Evolutionary conservation across 495 filamentous ascomycete species (phyloP).

Genomic region (Aspergillus ellipticus): DNA sequence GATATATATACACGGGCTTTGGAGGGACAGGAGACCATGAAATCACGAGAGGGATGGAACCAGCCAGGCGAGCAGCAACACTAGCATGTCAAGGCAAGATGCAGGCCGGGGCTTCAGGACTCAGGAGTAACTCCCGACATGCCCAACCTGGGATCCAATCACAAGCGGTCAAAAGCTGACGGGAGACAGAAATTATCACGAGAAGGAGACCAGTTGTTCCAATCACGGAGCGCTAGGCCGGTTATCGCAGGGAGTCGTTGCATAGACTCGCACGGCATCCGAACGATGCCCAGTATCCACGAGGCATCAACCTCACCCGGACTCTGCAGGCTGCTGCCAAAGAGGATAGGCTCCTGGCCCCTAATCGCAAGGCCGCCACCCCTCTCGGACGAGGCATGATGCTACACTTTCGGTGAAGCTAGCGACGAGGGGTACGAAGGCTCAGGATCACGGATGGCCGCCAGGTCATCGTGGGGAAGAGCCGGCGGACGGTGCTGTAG

Average conservation of each 20-base stretch:
- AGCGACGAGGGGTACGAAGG: slow-evolving; percentile 16
- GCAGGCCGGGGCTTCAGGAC: background rate
- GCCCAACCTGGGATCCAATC: slow-evolving; percentile 20
- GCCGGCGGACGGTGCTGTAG: slow-evolving; percentile 20
- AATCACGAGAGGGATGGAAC: background rate
- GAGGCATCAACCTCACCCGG: slow-evolving; percentile 8
- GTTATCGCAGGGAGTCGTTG: slow-evolving; percentile 16
- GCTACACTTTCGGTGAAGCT: slow-evolving; percentile 26
- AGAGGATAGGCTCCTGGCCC: slow-evolving; percentile 10
- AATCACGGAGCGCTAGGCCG: slow-evolving; percentile 10
- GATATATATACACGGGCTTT: background rate
- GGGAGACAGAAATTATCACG: slow-evolving; percentile 4
- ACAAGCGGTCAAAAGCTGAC: slow-evolving; percentile 11
- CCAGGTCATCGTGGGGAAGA: slow-evolving; percentile 41
- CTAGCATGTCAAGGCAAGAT: slow-evolving; percentile 12
- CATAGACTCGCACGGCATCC: slow-evolving; percentile 15
- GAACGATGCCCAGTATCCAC: slow-evolving; percentile 10
- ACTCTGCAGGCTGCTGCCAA: slow-evolving; percentile 14
- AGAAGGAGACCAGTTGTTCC: slow-evolving; percentile 7
- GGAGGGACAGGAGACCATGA: background rate
- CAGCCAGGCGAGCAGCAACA: slow-evolving; percentile 7
- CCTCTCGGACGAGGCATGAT: slow-evolving; percentile 12
- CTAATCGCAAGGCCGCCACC: slow-evolving; percentile 4
- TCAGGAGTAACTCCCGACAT: slow-evolving; percentile 20
- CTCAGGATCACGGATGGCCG: slow-evolving; percentile 13